These are phyloP conservation scores for Austroboletus olivaceoglutinosus DNA, from an alignment of 1,284 basidiomycete species.

Conservation along the genomic window DNA sequence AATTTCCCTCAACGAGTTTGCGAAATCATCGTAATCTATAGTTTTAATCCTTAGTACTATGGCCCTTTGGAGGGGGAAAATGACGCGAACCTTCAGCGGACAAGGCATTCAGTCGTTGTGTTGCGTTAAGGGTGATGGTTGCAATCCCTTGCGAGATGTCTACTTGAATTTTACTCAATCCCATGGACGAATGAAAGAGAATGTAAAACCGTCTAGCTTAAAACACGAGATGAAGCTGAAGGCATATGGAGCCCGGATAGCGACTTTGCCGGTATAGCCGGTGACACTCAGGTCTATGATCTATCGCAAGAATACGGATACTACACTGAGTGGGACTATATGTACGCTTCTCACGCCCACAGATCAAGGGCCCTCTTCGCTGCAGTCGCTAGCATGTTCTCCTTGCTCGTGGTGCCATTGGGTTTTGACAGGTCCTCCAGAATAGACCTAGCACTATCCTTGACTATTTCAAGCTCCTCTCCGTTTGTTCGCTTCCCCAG, in stretches of 20 bases:
- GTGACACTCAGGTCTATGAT: not conserved
- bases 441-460: constrained; percentile 48
- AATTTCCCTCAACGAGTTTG: constrained; percentile 54
- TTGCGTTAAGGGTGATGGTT: constrained; percentile 65
- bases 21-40: constrained; percentile 62
- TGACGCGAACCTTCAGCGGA: constrained; percentile 48
- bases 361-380: constrained; percentile 44
- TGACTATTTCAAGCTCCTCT: constrained; percentile 48
- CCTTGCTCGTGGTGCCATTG: constrained; percentile 34
- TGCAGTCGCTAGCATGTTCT: constrained; percentile 46
- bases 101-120: constrained; percentile 58
- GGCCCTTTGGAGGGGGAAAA: not conserved
- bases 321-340: not conserved
- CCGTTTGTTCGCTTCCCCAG: constrained; percentile 51
- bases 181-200: constrained; percentile 14
- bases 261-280: constrained; percentile 13
- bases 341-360: constrained; percentile 36
- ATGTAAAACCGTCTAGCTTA: not conserved
- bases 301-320: constrained; percentile 4
- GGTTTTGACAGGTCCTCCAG: constrained; percentile 47
- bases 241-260: not conserved
- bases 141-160: constrained; percentile 58
- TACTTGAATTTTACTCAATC: constrained; percentile 42
- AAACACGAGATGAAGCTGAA: no score
- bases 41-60: not conserved